Conservation (phyloP, 2,329 filamentous ascomycete species). For the Cladosporium oxysporum region DNA sequence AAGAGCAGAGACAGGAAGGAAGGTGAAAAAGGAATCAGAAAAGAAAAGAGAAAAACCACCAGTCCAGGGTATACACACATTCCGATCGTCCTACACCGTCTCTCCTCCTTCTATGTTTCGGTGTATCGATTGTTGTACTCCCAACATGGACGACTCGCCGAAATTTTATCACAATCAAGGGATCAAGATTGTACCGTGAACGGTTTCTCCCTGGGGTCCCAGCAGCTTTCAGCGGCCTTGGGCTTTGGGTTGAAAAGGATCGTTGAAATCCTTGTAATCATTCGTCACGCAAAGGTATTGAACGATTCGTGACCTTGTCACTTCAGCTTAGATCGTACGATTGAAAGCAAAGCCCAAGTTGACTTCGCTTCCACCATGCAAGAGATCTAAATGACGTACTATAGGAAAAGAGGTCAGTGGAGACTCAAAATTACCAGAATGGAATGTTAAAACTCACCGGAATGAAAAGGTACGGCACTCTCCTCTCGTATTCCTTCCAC, state of each 20-base stretch:
- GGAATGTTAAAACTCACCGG: constrained; percentile 47
- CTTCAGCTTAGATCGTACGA: neutral
- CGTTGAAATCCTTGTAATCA: neutral
- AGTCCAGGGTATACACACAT: neutral
- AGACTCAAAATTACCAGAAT: neutral
- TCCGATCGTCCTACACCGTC: neutral
- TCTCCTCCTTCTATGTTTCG: neutral
- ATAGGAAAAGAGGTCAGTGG: neutral
- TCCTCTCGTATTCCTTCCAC: constrained; percentile 77
- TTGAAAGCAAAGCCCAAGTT: neutral
- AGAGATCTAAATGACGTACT: constrained; percentile 8
- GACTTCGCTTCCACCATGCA: neutral
- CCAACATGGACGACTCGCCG: too few relatives aligned
- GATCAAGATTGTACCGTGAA: too few relatives aligned
- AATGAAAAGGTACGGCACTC: constrained; percentile 83
- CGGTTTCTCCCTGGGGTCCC: too few relatives aligned
- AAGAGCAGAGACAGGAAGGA: too few relatives aligned
- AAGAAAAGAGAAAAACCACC: too few relatives aligned
- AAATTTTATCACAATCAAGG: too few relatives aligned
- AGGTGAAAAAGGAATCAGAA: too few relatives aligned
- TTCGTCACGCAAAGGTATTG: neutral
- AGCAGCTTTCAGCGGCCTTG: too few relatives aligned
- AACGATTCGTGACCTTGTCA: neutral
- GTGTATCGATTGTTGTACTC: neutral
- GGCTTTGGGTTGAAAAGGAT: too few relatives aligned